Percentiles rank a stretch among this genome's conserved stretches.
Conservation (phyloP, 768 basidiomycete genomes). For the Lepiota venenata region DNA sequence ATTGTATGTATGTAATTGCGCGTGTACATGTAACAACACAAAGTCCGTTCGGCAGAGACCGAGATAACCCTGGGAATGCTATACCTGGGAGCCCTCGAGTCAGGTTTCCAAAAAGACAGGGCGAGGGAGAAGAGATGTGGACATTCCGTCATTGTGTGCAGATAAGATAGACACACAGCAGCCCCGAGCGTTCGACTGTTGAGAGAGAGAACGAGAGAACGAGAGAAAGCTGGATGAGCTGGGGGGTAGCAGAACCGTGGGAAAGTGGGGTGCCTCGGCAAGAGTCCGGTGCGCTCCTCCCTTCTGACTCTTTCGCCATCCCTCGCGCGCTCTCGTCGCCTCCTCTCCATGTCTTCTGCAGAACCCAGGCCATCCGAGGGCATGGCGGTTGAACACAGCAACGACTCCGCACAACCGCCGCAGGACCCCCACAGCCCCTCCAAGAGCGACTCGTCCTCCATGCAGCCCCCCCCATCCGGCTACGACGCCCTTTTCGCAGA, state of each 20-base stretch:
- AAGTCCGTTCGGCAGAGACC: too few relatives aligned
- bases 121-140: background rate
- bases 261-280: constrained; percentile 4
- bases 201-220: too few relatives aligned
- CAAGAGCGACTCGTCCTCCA: constrained; percentile 24
- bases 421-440: constrained; percentile 14
- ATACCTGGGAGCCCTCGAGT: constrained; percentile 2
- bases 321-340: too few relatives aligned
- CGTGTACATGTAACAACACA: too few relatives aligned
- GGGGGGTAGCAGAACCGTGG: constrained; percentile 10
- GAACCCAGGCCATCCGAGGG: constrained; percentile 2
- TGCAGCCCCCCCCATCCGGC: constrained; percentile 1
- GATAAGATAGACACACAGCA: constrained; percentile 6
- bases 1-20: too few relatives aligned
- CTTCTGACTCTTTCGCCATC: too few relatives aligned
- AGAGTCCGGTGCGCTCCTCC: too few relatives aligned
- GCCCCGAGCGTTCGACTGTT: too few relatives aligned
- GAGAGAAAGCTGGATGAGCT: too few relatives aligned
- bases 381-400: constrained; percentile 1
- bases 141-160: background rate
- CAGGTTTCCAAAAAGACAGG: constrained; percentile 6
- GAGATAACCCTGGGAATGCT: background rate
- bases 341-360: constrained; percentile 4
- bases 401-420: background rate
- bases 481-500: constrained; percentile 62